Base-by-base conservation (phyloP, 306 rosid species). In the Gastrolobium bilobum region DNA sequence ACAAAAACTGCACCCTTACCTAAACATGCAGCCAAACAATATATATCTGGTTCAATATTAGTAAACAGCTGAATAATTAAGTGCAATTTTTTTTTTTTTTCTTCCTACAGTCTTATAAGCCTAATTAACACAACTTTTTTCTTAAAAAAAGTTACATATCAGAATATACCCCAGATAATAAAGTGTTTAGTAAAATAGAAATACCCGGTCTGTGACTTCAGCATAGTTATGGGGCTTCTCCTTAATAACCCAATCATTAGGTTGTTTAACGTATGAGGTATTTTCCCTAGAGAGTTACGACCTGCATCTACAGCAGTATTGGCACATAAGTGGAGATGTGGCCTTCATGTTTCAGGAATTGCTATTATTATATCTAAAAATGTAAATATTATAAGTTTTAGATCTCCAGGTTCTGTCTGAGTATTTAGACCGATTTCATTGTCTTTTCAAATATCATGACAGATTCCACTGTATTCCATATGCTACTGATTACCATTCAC, bases 181-280 rank as follows among this genome's bases (percentile, higher is more conserved):
- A 52, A 60, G n/a, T 58, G 7, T 7, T 14, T 6, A 15, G 11
- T 26, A 76, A 60, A 65, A 37, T 61, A 67, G 38, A 73, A 48
- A 40, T 89, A 87, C 88, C 87, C 46, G 85, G 79, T 83, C 59
- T 37, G 7, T 3, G 10, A 44, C 34, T 78, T 60, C 51, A 39
- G 59, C 48, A 76, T 72, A 47, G 8, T 72, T 65, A 33, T 53
- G 81, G 6, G 44, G 82, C 47, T 26, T 76, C 81, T 70, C 81
- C 84, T 77, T 79, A 43, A 86, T 67, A 65, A 56, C 78, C 84
- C 89, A 82, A 78, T 51, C 83, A 75, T 77, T 81, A 15, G 88
- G 89, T 76, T 84, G 84, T 38, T 47, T 77, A 50, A 79, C 48
- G 61, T 51, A 58, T 26, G 85, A 52, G 53, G 54, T 11, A 35